These are phyloP conservation scores for Cyberlindnera euphorbiae DNA, from an alignment of 805 yeast species.

Conservation along the genomic window DNA sequence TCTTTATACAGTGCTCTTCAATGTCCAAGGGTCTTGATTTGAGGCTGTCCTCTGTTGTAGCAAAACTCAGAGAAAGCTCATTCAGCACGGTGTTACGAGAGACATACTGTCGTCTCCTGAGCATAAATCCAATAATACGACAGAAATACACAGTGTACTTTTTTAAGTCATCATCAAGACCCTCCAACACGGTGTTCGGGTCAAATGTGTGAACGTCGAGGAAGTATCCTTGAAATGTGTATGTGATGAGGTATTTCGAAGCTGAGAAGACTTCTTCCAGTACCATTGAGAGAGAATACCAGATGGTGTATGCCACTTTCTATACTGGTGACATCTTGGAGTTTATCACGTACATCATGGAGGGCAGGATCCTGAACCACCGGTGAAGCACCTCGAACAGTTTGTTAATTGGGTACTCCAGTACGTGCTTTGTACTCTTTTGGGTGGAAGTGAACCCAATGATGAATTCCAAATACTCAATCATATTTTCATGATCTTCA, in stretches of 20 bases:
- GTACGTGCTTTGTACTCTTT: conserved; percentile 8
- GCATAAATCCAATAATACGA: conserved; percentile 19
- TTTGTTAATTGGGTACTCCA: conserved; percentile 18
- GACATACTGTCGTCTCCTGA: conserved; percentile 18
- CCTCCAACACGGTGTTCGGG: conserved; percentile 3
- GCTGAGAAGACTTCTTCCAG: conserved; percentile 17
- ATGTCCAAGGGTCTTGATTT: conserved; percentile 18
- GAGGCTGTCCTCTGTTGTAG: conserved; percentile 12
- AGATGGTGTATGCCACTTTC: conserved; percentile 17
- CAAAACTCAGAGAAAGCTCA: too few species aligned
- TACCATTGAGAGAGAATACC: conserved; percentile 15
- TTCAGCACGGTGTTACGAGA: too few species aligned
- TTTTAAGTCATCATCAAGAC: conserved; percentile 8
- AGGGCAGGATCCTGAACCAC: conserved; percentile 19
- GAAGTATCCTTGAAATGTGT: conserved; percentile 18
- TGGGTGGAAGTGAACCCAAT: conserved; percentile 10
- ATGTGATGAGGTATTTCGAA: conserved; percentile 19
- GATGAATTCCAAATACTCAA: conserved; percentile 6
- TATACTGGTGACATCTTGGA: conserved; percentile 6
- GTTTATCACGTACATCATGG: conserved; percentile 14
- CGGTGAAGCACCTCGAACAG: conserved; percentile 11
- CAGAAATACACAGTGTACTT: conserved; percentile 17
- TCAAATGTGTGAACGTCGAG: too few species aligned
- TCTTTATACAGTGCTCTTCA: conserved; percentile 18
- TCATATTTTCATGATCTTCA: conserved; percentile 6